Evolutionary conservation across 306 rosid genomes (phyloP), one percentile per base, ranked within the genome.

Genomic region (Senna tora): DNA sequence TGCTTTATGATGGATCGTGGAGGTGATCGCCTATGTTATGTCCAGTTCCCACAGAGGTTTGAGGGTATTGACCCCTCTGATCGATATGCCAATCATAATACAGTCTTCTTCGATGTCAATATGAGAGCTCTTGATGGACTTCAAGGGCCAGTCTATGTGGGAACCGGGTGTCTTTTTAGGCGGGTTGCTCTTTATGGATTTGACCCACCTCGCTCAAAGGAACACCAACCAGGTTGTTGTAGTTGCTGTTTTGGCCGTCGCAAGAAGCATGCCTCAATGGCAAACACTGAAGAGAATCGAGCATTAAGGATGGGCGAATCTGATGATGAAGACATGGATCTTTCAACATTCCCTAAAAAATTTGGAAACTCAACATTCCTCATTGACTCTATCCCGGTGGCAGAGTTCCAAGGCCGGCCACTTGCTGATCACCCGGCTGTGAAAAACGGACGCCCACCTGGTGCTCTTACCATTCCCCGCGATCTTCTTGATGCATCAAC

Each of bases 1-100:
- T 92, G 96, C 76, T 89, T 92, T 75, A 89, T 92, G 97, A 92
- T 92, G 97, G 98, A 92, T 69, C 94, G 98, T n/a, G 98, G 98
- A 22, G 98, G 98, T 7, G 98, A 92, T 71, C 92, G 96, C 66
- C 36, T 92, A 50, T 93, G 98, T 80, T 93, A 93, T 62, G 97
- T 93, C 67, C 98, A 93, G 79, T 93, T 93, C 84, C 98, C 98
- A 4, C 98, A 93, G 81, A 89, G 98, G 78, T 93, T 93, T 67
- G 98, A 93, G 77, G 98, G 98, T 10, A 93, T 93, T 58, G 98
- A 93, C 67, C 97, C 98, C 15, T 93, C 98, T 6, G 98, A 93
- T 77, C 88, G 98, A 65, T 93, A 93, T 74, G 98, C 98, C 36
- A 93, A 93, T 74, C 98, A 93, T 66, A 93, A 93, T 65, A 93